phyloP scores from a whole-genome alignment of 129 eudicot genomes.

The Chrysanthemum makinoi region DNA sequence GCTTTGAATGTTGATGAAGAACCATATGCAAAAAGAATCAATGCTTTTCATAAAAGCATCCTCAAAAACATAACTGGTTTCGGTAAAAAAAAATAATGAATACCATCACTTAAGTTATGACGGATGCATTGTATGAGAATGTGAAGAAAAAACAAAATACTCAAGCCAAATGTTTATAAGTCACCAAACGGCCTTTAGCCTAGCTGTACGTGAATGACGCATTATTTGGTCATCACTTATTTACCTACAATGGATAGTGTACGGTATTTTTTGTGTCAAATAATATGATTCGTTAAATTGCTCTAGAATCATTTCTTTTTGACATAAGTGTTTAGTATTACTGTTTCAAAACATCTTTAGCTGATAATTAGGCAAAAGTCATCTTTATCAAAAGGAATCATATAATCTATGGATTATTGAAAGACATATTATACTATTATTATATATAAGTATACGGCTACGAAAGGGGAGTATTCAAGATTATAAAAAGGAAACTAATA shows the following conservation, averaged over 20 bases:
- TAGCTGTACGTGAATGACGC: no score
- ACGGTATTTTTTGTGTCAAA: slow-evolving; percentile 12
- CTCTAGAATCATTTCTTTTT: background rate
- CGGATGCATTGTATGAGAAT: no score
- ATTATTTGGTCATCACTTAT: background rate
- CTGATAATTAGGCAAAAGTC: background rate
- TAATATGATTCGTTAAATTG: slow-evolving; percentile 1
- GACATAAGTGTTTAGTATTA: background rate
- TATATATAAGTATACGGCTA: slow-evolving; percentile 10
- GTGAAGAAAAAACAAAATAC: no score
- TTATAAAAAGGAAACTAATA: slow-evolving; percentile 3
- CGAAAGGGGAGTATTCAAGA: slow-evolving; percentile 2
- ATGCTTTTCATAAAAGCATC: no score
- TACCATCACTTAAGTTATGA: background rate
- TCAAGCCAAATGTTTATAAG: no score
- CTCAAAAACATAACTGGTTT: no score
- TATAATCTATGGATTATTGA: slow-evolving; percentile 15
- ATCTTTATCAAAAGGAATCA: slow-evolving; percentile 21
- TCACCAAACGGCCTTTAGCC: no score
- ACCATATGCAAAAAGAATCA: no score
- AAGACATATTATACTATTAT: background rate
- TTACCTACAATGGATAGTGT: slow-evolving; percentile 4
- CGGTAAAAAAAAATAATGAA: no score
- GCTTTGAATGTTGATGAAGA: no score
- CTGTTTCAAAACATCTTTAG: background rate